A percentile compares a stretch with the other conserved stretches of the same genome.
Evolutionary conservation across 1,284 basidiomycete genomes (phyloP).

Genomic region (Cutaneotrichosporon sp.): DNA sequence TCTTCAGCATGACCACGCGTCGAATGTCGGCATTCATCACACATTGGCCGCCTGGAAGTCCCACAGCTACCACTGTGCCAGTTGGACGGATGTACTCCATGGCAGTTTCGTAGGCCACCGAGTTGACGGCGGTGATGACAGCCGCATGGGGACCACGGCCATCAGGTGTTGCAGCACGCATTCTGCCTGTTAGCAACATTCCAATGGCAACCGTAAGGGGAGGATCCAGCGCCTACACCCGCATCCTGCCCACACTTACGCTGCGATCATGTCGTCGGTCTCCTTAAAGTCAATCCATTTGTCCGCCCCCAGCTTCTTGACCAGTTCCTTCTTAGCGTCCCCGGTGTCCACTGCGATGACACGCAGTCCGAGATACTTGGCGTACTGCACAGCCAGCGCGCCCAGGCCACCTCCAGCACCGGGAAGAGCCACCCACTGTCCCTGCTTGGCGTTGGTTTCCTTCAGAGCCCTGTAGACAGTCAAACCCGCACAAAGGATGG

Average conservation of each 20-base stretch:
- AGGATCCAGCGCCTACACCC: too few species aligned
- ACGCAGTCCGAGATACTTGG: conserved; percentile 64
- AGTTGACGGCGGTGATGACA: conserved; percentile 60
- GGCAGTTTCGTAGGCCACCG: conserved; percentile 57
- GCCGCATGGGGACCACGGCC: conserved; percentile 70
- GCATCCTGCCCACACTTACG: conserved; percentile 23
- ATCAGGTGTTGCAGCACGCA: conserved; percentile 57
- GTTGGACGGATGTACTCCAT: conserved; percentile 61
- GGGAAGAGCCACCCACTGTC: conserved; percentile 72
- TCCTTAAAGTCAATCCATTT: conserved; percentile 71
- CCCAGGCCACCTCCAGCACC: conserved; percentile 49
- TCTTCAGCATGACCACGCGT: too few species aligned
- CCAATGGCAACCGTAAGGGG: too few species aligned
- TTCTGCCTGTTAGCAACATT: too few species aligned
- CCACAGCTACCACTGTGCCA: conserved; percentile 66
- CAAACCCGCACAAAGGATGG: conserved; percentile 69
- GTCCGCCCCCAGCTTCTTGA: conserved; percentile 61
- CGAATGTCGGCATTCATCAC: too few species aligned
- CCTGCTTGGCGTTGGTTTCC: conserved; percentile 59
- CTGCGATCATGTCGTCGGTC: not conserved
- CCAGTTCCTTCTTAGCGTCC: conserved; percentile 58
- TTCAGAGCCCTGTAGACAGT: conserved; percentile 72
- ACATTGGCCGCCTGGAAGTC: conserved; percentile 56
- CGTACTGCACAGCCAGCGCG: conserved; percentile 65
- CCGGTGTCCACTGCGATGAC: conserved; percentile 66